Evolutionary conservation across 331 rosid species (phyloP).

Genomic region (Acacia pycnantha): DNA sequence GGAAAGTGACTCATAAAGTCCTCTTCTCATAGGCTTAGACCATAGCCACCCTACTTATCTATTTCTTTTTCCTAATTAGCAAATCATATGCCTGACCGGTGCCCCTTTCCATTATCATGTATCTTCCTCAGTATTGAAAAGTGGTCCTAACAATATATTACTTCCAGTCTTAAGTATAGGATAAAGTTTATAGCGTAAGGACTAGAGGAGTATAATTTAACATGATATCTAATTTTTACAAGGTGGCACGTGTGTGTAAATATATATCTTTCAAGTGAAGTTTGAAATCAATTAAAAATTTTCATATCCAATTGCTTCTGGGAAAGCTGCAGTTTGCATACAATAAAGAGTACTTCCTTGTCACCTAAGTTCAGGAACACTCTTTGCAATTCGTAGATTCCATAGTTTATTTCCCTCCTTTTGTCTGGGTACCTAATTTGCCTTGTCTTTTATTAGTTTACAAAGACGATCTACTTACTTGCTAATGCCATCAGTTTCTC

Average conservation of each 20-base stretch:
- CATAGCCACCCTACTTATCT: no score
- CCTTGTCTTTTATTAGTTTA: neutral
- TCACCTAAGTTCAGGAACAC: neutral
- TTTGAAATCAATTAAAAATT: neutral
- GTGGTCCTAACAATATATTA: neutral
- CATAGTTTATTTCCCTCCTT: neutral
- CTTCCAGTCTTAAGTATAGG: no score
- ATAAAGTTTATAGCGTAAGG: no score
- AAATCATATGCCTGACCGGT: no score
- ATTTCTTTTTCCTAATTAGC: no score
- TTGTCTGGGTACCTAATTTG: neutral
- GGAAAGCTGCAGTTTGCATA: neutral
- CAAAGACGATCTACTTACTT: conserved; percentile 4
- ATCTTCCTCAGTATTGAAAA: no score
- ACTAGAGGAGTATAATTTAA: no score
- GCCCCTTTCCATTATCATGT: no score
- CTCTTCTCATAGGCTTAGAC: no score
- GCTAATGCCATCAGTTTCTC: conserved; percentile 1
- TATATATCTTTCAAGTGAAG: neutral
- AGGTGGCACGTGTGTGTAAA: neutral
- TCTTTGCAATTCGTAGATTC: neutral
- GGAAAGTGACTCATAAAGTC: no score
- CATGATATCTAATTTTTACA: neutral
- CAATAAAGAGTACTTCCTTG: neutral
- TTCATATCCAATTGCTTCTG: neutral